A percentile compares a stretch with the other conserved stretches of the same genome.
Conservation (phyloP, 768 basidiomycete genomes). For the Xerocomus brunneocitrinus region DNA sequence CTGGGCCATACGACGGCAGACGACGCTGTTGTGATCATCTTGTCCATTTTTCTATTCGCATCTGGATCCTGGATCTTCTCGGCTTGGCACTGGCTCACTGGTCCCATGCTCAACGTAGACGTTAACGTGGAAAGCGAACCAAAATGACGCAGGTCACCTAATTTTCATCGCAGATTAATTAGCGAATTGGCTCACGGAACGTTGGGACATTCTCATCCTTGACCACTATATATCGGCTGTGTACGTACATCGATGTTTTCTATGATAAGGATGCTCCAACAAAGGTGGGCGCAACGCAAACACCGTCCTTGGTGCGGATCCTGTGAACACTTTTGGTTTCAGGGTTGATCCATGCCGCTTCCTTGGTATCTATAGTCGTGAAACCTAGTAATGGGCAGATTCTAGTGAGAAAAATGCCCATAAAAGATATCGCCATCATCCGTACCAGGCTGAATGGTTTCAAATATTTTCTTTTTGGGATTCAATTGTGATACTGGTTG, state of each 20-base stretch:
- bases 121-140: background rate
- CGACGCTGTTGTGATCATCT: conserved; percentile 27
- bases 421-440: background rate
- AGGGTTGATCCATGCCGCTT: conserved; percentile 90
- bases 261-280: conserved; percentile 93
- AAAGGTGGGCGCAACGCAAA: conserved; percentile 75
- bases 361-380: conserved; percentile 73
- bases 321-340: conserved; percentile 71
- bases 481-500: conserved; percentile 81
- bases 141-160: background rate
- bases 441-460: conserved; percentile 88
- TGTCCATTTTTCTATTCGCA: conserved; percentile 29
- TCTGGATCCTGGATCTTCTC: conserved; percentile 32
- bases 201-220: background rate
- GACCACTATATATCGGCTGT: background rate
- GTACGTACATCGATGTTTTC: conserved; percentile 16
- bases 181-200: background rate
- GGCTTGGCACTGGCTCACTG: conserved; percentile 33
- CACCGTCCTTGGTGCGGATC: conserved; percentile 82
- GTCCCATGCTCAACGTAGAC: conserved; percentile 31
- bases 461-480: conserved; percentile 99
- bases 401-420: conserved; percentile 1
- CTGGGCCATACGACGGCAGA: conserved; percentile 5
- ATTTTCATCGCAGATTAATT: background rate
- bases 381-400: conserved; percentile 50